These are phyloP conservation scores for Penicillium capsulatum DNA, from an alignment of 2,329 filamentous ascomycete species.

Conservation along the genomic window DNA sequence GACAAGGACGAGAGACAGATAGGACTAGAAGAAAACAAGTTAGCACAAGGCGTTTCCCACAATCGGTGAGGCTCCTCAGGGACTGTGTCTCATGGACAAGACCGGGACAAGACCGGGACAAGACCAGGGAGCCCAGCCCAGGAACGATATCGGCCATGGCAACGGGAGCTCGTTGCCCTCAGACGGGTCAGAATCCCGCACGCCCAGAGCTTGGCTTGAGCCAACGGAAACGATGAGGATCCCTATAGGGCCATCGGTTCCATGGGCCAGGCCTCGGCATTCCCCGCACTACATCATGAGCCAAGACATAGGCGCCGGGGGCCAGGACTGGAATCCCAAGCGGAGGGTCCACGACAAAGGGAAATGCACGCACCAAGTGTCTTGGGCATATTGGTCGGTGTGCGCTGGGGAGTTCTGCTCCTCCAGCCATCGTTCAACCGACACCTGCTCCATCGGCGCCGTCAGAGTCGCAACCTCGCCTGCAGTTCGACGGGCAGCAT, in stretches of 20 bases:
- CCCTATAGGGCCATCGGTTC: slow-evolving; percentile 8
- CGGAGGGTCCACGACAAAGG: slow-evolving; percentile 1
- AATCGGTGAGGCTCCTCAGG: background rate
- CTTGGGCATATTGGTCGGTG: slow-evolving; percentile 21
- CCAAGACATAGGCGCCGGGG: slow-evolving; percentile 6
- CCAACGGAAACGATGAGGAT: background rate
- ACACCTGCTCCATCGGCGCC: slow-evolving; percentile 13
- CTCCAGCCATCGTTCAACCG: slow-evolving; percentile 29
- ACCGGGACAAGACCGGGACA: too few species aligned
- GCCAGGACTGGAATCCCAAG: background rate
- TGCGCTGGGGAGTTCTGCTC: slow-evolving; percentile 19
- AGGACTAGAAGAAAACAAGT: slow-evolving; percentile 19
- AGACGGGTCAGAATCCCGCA: slow-evolving; percentile 3
- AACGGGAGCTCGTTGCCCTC: too few species aligned
- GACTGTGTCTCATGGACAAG: too few species aligned
- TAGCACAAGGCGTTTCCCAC: slow-evolving; percentile 5
- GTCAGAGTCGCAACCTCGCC: slow-evolving; percentile 1
- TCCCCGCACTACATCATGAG: slow-evolving; percentile 16
- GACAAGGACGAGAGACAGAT: slow-evolving; percentile 29
- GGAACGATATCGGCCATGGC: too few species aligned
- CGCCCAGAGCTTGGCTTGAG: slow-evolving; percentile 1
- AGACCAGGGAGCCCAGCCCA: too few species aligned
- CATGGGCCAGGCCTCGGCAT: slow-evolving; percentile 15
- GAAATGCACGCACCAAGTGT: slow-evolving; percentile 24
- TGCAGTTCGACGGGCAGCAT: background rate